A percentile compares a stretch with the other conserved stretches of the same genome.
phyloP scores from a whole-genome alignment of 371 early-diverging fungal genomes.

The Lichtheimia corymbifera region DNA sequence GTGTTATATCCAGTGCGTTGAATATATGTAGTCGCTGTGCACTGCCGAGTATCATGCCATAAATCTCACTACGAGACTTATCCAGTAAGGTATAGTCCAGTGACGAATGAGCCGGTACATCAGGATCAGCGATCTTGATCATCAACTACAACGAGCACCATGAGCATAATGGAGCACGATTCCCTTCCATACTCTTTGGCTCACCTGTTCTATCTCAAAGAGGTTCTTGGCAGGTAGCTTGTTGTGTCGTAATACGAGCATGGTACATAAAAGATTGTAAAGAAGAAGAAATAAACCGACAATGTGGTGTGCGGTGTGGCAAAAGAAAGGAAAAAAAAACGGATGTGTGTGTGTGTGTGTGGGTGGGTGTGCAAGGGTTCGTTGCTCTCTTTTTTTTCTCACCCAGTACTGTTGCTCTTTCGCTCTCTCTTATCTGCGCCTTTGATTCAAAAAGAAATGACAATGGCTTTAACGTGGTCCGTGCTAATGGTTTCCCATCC shows the following conservation, averaged over 20 bases:
- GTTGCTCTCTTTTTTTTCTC: too few species aligned
- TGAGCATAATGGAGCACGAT: not conserved
- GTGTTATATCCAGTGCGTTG: conserved; percentile 56
- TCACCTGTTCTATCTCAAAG: conserved; percentile 13
- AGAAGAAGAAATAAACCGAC: conserved; percentile 1
- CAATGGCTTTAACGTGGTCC: too few species aligned
- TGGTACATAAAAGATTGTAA: not conserved
- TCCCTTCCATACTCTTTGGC: not conserved
- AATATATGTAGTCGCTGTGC: conserved; percentile 63
- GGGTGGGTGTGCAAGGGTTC: too few species aligned
- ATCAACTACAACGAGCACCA: conserved; percentile 24
- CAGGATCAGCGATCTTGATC: conserved; percentile 38
- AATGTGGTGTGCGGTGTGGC: not conserved
- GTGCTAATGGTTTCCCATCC: too few species aligned
- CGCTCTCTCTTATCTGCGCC: too few species aligned
- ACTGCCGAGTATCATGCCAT: conserved; percentile 69
- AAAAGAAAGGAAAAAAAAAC: too few species aligned
- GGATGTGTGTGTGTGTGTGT: too few species aligned
- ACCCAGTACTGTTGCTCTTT: too few species aligned
- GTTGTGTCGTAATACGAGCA: conserved; percentile 17
- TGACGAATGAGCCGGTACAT: conserved; percentile 24
- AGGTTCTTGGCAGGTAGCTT: conserved; percentile 12
- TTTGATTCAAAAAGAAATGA: too few species aligned
- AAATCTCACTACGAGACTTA: conserved; percentile 66
- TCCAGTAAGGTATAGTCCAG: conserved; percentile 69